Conservation (phyloP, 495 filamentous ascomycete genomes). For the Penicillium pancosmium region DNA sequence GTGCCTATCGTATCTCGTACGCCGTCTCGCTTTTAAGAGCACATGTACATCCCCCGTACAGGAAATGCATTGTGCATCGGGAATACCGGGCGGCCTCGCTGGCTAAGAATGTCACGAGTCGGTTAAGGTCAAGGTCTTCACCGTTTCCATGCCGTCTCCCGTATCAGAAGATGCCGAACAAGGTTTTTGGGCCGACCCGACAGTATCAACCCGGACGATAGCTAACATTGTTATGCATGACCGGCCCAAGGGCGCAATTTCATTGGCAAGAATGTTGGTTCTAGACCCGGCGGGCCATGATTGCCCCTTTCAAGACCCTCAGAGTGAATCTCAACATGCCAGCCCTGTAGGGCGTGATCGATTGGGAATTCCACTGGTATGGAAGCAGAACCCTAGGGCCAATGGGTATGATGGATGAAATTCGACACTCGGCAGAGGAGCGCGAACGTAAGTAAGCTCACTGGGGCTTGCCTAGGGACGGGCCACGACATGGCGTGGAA, state of each 20-base stretch:
- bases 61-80: not conserved
- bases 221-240: not conserved
- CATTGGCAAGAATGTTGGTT: not conserved
- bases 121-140: not conserved
- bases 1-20: no score
- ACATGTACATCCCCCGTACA: not conserved
- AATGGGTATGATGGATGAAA: not conserved
- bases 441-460: conserved; percentile 8
- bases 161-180: not conserved
- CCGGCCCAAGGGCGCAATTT: not conserved
- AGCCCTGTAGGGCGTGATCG: conserved; percentile 8
- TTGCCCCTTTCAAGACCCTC: not conserved
- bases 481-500: conserved; percentile 20
- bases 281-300: not conserved
- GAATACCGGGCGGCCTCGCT: not conserved
- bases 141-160: not conserved
- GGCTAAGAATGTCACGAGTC: not conserved
- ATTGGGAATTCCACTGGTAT: conserved; percentile 9
- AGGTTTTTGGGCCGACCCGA: not conserved
- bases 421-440: not conserved
- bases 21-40: not conserved
- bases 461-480: conserved; percentile 22
- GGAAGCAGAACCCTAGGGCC: not conserved
- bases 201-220: not conserved
- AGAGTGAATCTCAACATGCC: not conserved